Evolutionary conservation across 176 grass and related monocot genomes (phyloP), one percentile per base, ranked within the genome.

Genomic region (Hsuehochloa calcarea): DNA sequence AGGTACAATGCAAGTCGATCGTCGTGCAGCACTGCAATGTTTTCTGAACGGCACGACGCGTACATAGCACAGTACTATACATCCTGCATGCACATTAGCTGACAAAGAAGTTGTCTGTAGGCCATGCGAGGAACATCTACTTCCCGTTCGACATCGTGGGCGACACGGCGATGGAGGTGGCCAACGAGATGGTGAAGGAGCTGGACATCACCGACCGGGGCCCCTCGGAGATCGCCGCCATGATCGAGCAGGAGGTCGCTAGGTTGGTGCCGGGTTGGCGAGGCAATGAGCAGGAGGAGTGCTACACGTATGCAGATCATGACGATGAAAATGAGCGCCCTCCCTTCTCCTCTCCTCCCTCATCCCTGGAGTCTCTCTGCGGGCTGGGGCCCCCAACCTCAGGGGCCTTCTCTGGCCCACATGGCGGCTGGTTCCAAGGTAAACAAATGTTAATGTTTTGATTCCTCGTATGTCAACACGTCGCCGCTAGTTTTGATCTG

Each of bases 121-220:
- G 84, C 0, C 54, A 81, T 7, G 70, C 59, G 22, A 88, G 90
- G 29, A 99, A 99, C 91, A 99, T 99, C 66, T 96, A 96, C 77
- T 99, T 99, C 58, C 96, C 96, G 45, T 99, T 96, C 79, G 96
- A 99, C 61, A 60, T 91, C 9, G 56, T 23, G 3, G 77, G 73
- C 65, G 96, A 99, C 66, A 99, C 96, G 2, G 93, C 93, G 23
- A 86, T 20, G 11, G 96, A 96, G 50, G 96, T 99, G 79, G 93
- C 96, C 1, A 51, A 59, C 23, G 96, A 99, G 88, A 99, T 99
- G 96, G 96, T 99, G 16, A 96, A 89, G 82, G 96, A 99, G 59
- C 88, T 99, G 44, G 91, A 99, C 68, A 96, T 99, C 80, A 56
- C 70, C 0, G 90, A 94, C 65, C 51, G 93, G 27, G 84, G 96